A percentile compares a stretch with the other conserved stretches of the same genome.
Evolutionary conservation across 1,284 basidiomycete species (phyloP).

Genomic region (Sanguinoderma infundibulare): DNA sequence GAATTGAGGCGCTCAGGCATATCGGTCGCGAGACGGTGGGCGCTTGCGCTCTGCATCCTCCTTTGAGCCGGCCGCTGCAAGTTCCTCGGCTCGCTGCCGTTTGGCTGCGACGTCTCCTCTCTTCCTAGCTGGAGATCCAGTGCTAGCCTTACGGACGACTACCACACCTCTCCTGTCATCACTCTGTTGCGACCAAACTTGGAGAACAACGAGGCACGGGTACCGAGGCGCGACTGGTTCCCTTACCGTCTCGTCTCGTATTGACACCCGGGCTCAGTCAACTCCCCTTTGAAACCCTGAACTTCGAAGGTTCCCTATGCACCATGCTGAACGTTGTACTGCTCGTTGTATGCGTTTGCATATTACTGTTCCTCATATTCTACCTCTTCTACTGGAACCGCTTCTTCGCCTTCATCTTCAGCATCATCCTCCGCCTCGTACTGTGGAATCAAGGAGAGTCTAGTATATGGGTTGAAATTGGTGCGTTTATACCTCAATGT

Average conservation of each 20-base stretch:
- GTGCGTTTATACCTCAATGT: constrained; percentile 41
- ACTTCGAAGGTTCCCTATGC: not conserved
- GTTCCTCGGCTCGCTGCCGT: not conserved
- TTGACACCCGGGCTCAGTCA: not conserved
- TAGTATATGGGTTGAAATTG: constrained; percentile 80
- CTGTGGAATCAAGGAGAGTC: constrained; percentile 75
- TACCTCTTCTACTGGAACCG: constrained; percentile 94
- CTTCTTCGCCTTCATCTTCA: constrained; percentile 71
- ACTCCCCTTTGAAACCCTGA: not conserved
- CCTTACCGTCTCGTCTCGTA: not conserved
- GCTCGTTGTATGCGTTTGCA: constrained; percentile 73
- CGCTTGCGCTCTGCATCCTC: not conserved
- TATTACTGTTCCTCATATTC: constrained; percentile 70
- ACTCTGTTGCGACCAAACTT: not conserved
- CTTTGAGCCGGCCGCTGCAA: not conserved
- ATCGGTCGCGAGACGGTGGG: not conserved
- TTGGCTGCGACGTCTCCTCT: not conserved
- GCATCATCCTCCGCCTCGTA: constrained; percentile 60
- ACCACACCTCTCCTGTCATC: not conserved
- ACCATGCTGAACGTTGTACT: constrained; percentile 61
- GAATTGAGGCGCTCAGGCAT: no score
- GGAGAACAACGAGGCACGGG: not conserved
- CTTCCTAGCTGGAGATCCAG: not conserved
- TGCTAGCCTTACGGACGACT: not conserved
- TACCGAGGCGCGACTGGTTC: not conserved